A percentile compares a stretch with the other conserved stretches of the same genome.
phyloP scores from a whole-genome alignment of 164 flowering plant genomes.

The Taxillus chinensis region DNA sequence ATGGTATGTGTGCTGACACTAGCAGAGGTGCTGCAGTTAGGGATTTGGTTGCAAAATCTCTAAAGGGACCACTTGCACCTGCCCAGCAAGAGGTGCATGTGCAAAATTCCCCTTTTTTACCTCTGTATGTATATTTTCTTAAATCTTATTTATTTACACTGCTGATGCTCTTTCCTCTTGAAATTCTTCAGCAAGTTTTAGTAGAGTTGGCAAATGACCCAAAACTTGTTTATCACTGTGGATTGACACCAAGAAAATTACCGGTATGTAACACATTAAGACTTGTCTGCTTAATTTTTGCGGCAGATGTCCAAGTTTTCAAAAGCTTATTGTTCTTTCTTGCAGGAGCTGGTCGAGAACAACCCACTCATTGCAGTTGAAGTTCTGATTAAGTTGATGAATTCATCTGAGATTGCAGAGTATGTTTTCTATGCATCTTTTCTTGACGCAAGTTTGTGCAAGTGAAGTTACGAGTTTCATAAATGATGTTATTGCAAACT shows the following conservation, averaged over 20 bases:
- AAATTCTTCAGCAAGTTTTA: constrained; percentile 55
- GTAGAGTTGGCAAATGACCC: constrained; percentile 77
- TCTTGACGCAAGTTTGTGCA: neutral
- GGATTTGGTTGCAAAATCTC: constrained; percentile 79
- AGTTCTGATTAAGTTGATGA: constrained; percentile 74
- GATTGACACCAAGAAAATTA: constrained; percentile 81
- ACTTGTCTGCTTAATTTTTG: neutral
- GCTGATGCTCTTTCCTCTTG: neutral
- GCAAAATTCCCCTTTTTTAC: neutral
- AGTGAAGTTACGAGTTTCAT: neutral
- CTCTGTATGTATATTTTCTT: neutral
- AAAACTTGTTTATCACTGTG: constrained; percentile 96
- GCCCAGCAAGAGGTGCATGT: constrained; percentile 65
- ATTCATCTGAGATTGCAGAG: constrained; percentile 89
- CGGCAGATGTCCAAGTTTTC: neutral
- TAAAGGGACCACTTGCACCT: constrained; percentile 81
- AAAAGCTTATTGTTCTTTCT: constrained; percentile 11
- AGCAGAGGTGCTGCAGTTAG: constrained; percentile 87
- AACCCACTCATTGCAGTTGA: constrained; percentile 97
- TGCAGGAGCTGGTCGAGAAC: constrained; percentile 91
- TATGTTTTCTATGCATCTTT: constrained; percentile 19
- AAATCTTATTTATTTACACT: neutral
- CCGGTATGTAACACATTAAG: constrained; percentile 48
- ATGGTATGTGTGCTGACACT: constrained; percentile 97
- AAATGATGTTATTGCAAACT: constrained; percentile 1